phyloP scores from a whole-genome alignment of 192 early-diverging fungal genomes.

The Rhizoclosmatium globosum region DNA sequence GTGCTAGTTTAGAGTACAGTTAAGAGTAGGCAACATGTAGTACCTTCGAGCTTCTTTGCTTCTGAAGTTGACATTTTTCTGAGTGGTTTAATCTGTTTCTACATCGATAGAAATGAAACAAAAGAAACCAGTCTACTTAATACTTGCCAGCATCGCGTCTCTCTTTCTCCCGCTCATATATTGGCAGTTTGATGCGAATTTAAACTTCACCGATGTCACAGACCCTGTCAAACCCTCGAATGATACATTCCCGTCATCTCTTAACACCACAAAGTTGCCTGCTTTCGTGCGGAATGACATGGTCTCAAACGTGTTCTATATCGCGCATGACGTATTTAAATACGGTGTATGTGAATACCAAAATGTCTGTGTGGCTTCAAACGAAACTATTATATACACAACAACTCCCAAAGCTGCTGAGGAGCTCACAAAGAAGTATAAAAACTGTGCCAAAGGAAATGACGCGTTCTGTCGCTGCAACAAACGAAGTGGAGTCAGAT shows the following conservation, averaged over 20 bases:
- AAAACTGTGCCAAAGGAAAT: neutral
- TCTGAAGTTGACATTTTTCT: neutral
- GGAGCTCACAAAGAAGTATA: neutral
- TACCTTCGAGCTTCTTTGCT: slow-evolving; percentile 37
- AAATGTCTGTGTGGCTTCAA: neutral
- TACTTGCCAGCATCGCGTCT: neutral
- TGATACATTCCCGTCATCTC: neutral
- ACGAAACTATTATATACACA: slow-evolving; percentile 16
- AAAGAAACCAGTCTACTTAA: no score
- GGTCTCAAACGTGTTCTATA: neutral
- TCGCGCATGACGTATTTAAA: neutral
- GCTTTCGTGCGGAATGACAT: neutral
- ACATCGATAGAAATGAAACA: no score
- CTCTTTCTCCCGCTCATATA: neutral
- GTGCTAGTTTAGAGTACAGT: no score
- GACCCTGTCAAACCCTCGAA: neutral
- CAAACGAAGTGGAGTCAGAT: neutral
- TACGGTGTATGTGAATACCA: slow-evolving; percentile 5
- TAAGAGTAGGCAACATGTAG: neutral
- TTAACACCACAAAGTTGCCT: neutral
- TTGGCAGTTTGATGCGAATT: no score
- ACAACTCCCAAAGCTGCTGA: neutral
- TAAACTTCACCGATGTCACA: no score
- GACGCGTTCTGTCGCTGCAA: slow-evolving; percentile 14
- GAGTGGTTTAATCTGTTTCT: neutral